phyloP scores from a whole-genome alignment of 1,139 yeast genomes.

The Kluyveromyces marxianus region DNA sequence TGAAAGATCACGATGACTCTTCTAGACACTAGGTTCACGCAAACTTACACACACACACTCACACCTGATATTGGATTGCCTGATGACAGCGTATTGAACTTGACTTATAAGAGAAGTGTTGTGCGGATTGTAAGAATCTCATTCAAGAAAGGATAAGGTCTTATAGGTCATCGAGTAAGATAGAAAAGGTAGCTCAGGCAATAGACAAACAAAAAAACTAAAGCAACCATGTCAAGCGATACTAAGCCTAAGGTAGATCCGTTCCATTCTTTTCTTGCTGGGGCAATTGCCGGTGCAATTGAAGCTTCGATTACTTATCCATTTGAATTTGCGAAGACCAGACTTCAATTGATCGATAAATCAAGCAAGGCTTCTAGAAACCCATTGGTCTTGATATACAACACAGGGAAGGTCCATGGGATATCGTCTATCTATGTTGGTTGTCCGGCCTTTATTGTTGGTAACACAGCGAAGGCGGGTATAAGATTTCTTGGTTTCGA shows the following conservation, averaged over 20 bases:
- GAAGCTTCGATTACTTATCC: slow-evolving; percentile 92
- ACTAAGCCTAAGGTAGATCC: slow-evolving; percentile 39
- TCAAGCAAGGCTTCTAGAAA: slow-evolving; percentile 63
- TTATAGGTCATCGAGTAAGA: too few relatives aligned
- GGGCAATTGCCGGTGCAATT: slow-evolving; percentile 90
- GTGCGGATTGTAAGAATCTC: too few relatives aligned
- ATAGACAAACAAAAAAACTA: background rate
- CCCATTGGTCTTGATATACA: slow-evolving; percentile 72
- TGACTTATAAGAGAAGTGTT: too few relatives aligned
- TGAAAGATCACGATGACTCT: too few relatives aligned
- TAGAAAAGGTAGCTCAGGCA: background rate
- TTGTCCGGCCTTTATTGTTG: slow-evolving; percentile 95
- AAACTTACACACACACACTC: too few relatives aligned
- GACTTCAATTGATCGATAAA: slow-evolving; percentile 78
- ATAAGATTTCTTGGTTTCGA: slow-evolving; percentile 92
- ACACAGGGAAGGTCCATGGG: slow-evolving; percentile 75
- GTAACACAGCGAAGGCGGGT: slow-evolving; percentile 92
- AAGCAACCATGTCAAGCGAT: background rate
- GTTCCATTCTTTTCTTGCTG: slow-evolving; percentile 76
- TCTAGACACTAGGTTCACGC: too few relatives aligned
- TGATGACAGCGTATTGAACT: too few relatives aligned
- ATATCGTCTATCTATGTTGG: slow-evolving; percentile 77
- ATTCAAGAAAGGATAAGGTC: too few relatives aligned
- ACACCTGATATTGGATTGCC: too few relatives aligned
- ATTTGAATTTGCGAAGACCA: slow-evolving; percentile 92